Evolutionary conservation across 2,329 filamentous ascomycete species (phyloP), one percentile per base, ranked within the genome.

Genomic region (Diatrype stigma): DNA sequence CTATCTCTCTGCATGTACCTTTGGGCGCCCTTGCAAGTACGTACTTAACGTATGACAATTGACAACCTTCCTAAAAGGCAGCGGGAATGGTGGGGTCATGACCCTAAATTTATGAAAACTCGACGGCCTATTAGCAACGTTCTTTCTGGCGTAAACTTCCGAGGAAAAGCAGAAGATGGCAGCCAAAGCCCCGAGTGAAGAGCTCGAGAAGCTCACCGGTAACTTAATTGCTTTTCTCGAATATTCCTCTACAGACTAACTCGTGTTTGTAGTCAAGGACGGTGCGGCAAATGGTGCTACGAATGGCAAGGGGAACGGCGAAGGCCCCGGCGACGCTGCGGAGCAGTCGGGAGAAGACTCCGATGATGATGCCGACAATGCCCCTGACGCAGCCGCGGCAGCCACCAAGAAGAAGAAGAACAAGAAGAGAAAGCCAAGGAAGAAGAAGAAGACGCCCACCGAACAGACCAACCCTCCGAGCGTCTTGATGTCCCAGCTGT

Each of bases 401-500:
- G 68, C 69, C 6, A 71, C 56, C 14, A 67, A 67, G 52, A 89
- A 89, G 72, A 90, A 90, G 74, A 90, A 91, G 75, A 93, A 92
- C 78, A 90, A 90, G 79, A 89, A 85, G 77, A 86, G 83, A 73
- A 81, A 85, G 67, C 85, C 84, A 69, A 87, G 84, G 76, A 87
- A 87, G 79, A 87, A 84, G 69, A 79, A 80, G 72, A 79, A 78
- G 70, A 68, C 69, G 16, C 77, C 85, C 47, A 90, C 87, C 50
- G 77, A 79, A 45, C 90, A 95, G 72, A 87, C 86, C n/a, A 78
- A 82, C 48, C 89, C 90, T 30, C 90, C 90, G 3, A 83, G 87
- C 42, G 84, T 94, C 22, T 78, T 84, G 40, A 71, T 95, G 34
- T 84, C 87, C 32, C 82, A 85, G 59, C 77, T 95, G 42, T 94